phyloP scores from a whole-genome alignment of 441 rosid genomes.

The Lepidium campestre region DNA sequence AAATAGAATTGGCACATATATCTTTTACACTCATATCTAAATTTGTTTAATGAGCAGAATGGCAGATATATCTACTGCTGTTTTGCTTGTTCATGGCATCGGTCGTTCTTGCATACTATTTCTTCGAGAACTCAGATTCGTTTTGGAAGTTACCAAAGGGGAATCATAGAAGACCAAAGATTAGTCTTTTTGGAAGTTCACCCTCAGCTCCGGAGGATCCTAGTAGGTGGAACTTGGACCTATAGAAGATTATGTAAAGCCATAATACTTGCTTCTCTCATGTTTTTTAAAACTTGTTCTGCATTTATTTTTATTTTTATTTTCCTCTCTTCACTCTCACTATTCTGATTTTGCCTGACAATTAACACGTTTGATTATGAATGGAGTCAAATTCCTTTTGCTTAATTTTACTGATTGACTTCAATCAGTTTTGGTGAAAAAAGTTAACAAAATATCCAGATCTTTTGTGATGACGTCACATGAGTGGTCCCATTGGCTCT shows the following conservation, averaged over 20 bases:
- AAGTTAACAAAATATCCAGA: neutral
- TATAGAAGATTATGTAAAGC: constrained; percentile 33
- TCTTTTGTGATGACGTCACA: constrained; percentile 2
- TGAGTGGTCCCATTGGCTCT: neutral
- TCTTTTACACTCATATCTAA: neutral
- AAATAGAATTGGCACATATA: neutral
- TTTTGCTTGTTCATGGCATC: constrained; percentile 80
- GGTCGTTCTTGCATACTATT: constrained; percentile 63
- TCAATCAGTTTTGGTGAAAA: neutral
- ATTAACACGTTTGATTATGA: neutral
- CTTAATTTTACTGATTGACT: neutral
- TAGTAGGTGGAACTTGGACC: constrained; percentile 49
- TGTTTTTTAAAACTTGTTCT: neutral
- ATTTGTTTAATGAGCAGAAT: constrained; percentile 43
- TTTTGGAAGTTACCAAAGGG: constrained; percentile 76
- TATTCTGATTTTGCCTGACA: constrained; percentile 10
- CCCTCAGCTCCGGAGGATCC: constrained; percentile 62
- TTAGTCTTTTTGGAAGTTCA: constrained; percentile 54
- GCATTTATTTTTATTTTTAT: neutral
- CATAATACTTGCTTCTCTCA: neutral
- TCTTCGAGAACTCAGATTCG: constrained; percentile 83
- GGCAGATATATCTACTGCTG: constrained; percentile 86
- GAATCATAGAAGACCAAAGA: constrained; percentile 55
- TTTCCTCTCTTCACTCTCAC: neutral
- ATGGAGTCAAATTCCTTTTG: neutral